Evolutionary conservation across 352 stramenopile genomes (phyloP), one percentile per base, ranked within the genome.

Genomic region (Pythium monospermum): DNA sequence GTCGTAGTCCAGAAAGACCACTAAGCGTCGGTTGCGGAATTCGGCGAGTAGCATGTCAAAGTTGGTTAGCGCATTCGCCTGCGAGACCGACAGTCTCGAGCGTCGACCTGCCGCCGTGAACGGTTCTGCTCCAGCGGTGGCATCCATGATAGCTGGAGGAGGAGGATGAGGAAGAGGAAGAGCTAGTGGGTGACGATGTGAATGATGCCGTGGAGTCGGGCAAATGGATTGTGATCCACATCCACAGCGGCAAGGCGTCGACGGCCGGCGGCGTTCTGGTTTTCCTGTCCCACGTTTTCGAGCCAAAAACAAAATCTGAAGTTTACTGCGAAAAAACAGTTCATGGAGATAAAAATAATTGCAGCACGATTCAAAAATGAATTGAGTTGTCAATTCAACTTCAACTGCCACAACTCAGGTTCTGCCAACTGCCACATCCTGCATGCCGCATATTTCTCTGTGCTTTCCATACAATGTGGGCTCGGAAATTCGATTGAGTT

Each of bases 1-100:
- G 27, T 96, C 87, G 27, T 96, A 96, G 69, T 96, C 85, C 35
- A 95, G 68, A 35, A 96, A 94, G 18, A 96, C 53, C 16, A 92
- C 85, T 19, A 96, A 63, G 25, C 76, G 75, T 23, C 72, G 73
- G 53, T 76, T 61, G 19, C 48, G 54, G 38, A 93, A 83, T 21
- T 66, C 73, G 18, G 52, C 27, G 28, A 78, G 62, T 42, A 93
- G 63, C 40, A 68, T 50, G 36, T 65, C 54, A 33, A 93, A 91
- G 59, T 93, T 87, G 33, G 64, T 54, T 40, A 93, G 61, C 41
- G 82, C 82, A 46, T 93, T 93, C 10, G 82, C 73, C 56, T 81
- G 66, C 11, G 73, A 79, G 33, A 93, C 64, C 28, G 79, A 89
- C 28, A 93, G 73, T 42, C 73, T 66, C 27, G 46, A 46, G 48